A percentile compares a stretch with the other conserved stretches of the same genome.
Conservation (phyloP, 495 filamentous ascomycete genomes). For the Chaetomium tenue region DNA sequence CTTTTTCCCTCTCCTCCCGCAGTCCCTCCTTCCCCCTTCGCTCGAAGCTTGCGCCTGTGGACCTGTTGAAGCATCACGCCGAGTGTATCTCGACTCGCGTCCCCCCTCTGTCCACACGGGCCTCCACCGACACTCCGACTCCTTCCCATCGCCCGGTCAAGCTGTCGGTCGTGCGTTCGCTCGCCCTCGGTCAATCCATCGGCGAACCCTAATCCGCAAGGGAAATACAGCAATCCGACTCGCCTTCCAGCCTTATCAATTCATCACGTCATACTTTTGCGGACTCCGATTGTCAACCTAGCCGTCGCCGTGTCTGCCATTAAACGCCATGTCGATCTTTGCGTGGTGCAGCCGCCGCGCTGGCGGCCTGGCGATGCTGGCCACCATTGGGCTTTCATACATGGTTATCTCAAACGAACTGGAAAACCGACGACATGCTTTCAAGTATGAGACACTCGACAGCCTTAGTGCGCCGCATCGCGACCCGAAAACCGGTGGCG, state of each 20-base stretch:
- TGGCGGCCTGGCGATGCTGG: slow-evolving; percentile 51
- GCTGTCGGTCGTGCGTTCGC: slow-evolving; percentile 10
- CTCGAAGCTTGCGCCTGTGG: slow-evolving; percentile 29
- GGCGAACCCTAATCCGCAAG: background rate
- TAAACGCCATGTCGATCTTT: slow-evolving; percentile 46
- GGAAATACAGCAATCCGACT: background rate
- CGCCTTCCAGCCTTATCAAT: slow-evolving; percentile 19
- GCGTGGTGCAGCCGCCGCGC: slow-evolving; percentile 48
- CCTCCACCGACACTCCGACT: slow-evolving; percentile 11
- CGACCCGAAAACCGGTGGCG: slow-evolving; percentile 36
- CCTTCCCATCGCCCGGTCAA: slow-evolving; percentile 1
- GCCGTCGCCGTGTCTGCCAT: background rate
- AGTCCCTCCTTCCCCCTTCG: slow-evolving; percentile 30
- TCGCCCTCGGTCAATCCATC: background rate
- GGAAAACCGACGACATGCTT: slow-evolving; percentile 43
- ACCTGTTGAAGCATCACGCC: slow-evolving; percentile 30
- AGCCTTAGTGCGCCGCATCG: slow-evolving; percentile 43
- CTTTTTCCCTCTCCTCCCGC: slow-evolving; percentile 21
- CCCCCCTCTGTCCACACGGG: slow-evolving; percentile 23
- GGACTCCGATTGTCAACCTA: slow-evolving; percentile 2
- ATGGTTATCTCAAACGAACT: slow-evolving; percentile 49
- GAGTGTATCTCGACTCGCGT: slow-evolving; percentile 30
- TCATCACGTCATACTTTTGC: background rate
- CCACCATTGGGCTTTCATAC: slow-evolving; percentile 44
- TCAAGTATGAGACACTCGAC: slow-evolving; percentile 46